Evolutionary conservation across 2,329 filamentous ascomycete species (phyloP).

Genomic region (Xylaria polymorpha): DNA sequence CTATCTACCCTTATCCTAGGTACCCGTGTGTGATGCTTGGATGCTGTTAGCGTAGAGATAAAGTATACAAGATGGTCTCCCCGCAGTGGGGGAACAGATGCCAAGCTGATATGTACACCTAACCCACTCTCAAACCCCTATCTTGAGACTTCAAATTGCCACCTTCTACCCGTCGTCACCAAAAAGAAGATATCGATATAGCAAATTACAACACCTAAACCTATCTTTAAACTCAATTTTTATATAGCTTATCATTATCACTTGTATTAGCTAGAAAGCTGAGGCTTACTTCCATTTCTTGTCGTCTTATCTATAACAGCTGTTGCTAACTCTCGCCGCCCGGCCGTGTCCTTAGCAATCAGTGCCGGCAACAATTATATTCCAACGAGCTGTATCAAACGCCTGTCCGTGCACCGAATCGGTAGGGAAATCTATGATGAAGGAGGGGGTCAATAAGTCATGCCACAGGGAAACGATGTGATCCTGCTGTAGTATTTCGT

Average conservation of each 20-base stretch:
- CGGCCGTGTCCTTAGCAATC: constrained; percentile 22
- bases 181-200: neutral
- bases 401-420: constrained; percentile 35
- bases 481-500: neutral
- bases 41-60: constrained; percentile 27
- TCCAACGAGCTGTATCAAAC: constrained; percentile 35
- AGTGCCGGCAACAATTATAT: constrained; percentile 34
- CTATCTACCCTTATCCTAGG: neutral
- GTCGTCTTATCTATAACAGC: neutral
- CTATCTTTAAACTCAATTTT: neutral
- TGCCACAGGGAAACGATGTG: neutral
- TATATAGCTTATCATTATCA: neutral
- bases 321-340: neutral
- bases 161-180: neutral
- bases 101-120: neutral
- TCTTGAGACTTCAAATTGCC: neutral
- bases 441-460: constrained; percentile 8
- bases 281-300: neutral
- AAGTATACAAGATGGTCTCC: constrained; percentile 22
- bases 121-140: neutral
- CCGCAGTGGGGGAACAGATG: constrained; percentile 3
- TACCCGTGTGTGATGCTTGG: neutral
- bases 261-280: neutral
- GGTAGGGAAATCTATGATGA: constrained; percentile 26
- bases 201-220: neutral